Evolutionary conservation across 306 rosid genomes (phyloP).

Genomic region (Casuarina equisetifolia): DNA sequence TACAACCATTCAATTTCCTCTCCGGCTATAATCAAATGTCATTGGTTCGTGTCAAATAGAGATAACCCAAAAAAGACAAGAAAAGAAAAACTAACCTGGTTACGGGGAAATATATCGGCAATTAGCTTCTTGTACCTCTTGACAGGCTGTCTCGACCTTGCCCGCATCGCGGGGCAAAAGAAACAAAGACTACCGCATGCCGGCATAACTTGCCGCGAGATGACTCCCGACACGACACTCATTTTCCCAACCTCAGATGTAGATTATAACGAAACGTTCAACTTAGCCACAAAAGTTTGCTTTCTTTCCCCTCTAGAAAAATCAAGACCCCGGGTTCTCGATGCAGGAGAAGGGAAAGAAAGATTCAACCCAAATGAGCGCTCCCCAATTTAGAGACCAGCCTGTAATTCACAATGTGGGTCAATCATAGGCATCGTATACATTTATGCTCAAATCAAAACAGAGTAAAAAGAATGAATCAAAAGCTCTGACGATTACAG

Average conservation of each 20-base stretch:
- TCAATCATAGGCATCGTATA: conserved; percentile 13
- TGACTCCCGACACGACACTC: conserved; percentile 69
- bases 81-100: conserved; percentile 48
- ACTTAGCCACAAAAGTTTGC: conserved; percentile 29
- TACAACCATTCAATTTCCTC: background rate
- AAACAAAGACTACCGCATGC: conserved; percentile 87
- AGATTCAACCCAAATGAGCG: conserved; percentile 36
- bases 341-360: conserved; percentile 65
- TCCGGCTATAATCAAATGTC: background rate
- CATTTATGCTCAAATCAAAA: background rate
- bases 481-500: conserved; percentile 14
- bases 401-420: conserved; percentile 36
- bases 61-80: conserved; percentile 8
- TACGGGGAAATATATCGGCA: conserved; percentile 87
- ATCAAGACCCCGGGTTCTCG: conserved; percentile 26
- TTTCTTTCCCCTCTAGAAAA: conserved; percentile 64
- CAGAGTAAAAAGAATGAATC: conserved; percentile 4
- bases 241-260: conserved; percentile 33
- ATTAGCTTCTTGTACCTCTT: conserved; percentile 99
- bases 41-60: background rate
- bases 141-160: conserved; percentile 97
- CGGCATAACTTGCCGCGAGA: conserved; percentile 92
- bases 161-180: conserved; percentile 84
- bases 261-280: background rate
- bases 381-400: conserved; percentile 41